Conservation (phyloP, 768 basidiomycete genomes). For the Cantharellus anzutake region DNA sequence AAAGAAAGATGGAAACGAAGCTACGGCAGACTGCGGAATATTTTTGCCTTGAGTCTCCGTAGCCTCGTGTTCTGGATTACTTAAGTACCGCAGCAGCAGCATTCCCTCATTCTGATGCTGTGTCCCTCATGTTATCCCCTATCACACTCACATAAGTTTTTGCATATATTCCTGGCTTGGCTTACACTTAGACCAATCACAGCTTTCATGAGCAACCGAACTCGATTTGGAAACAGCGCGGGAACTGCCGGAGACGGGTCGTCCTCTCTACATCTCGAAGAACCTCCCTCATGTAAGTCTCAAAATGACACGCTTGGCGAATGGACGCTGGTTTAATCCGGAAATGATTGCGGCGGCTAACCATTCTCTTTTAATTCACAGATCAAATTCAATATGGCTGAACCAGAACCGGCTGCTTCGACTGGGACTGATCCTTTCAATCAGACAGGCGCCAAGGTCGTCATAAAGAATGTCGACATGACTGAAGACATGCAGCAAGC, state of each 20-base stretch:
- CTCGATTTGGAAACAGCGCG: no score
- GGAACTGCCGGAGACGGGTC: no score
- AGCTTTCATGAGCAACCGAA: no score
- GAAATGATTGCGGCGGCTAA: no score
- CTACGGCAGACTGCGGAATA: neutral
- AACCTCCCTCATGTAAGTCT: no score
- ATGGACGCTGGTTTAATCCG: no score
- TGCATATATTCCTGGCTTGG: neutral
- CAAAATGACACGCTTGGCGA: no score
- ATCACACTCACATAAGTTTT: neutral
- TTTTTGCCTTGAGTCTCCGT: neutral
- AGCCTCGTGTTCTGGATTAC: neutral
- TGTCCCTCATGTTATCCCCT: no score
- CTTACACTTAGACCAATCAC: neutral
- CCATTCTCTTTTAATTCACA: no score
- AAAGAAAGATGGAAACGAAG: neutral
- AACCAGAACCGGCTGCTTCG: neutral
- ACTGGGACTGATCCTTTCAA: neutral
- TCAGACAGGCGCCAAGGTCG: slow-evolving; percentile 37
- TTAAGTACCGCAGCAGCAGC: neutral
- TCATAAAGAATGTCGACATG: slow-evolving; percentile 97
- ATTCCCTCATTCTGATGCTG: no score
- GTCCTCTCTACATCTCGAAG: no score
- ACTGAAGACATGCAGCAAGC: slow-evolving; percentile 91
- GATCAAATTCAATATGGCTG: neutral